Base-by-base conservation (phyloP, 257 asterid genomes). In the Ballota nigra region DNA sequence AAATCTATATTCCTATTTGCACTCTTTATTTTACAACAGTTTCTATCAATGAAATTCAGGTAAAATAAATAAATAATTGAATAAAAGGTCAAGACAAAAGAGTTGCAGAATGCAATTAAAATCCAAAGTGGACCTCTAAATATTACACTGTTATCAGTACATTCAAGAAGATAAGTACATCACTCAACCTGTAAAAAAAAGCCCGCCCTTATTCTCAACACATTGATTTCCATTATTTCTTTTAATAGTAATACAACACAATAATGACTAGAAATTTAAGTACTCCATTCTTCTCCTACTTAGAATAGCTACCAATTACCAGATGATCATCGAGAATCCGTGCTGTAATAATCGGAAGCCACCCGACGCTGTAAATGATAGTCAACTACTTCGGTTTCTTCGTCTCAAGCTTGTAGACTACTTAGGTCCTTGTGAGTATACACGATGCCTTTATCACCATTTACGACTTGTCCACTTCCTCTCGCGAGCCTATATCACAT, bases 401-500 rank as follows among this genome's bases (percentile, higher is more conserved):
- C 31, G 9, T 22, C 69, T 72, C 62, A 72, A 49, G 71, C 74
- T 61, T 76, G 43, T 47, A 70, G 36, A 7, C 1, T 2, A 4
- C 1, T 64, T 20, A 87, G 77, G 63, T 81, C 82, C 87, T 77
- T 86, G 92, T 88, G 95, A 26, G 89, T 84, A 79, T 88, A 88
- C 33, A 77, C 80, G 3, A 88, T 76, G 41, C 70, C 92, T 71
- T 76, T 75, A 69, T 88, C 95, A 38, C 92, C 92, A 61, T 81
- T 77, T 40, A 88, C 95, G 56, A 88, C 89, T 59, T 88, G 89
- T 10, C 95, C 95, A 47, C 58, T 77, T 59, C 95, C 95, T 83
- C 88, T 79, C 40, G 85, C 88, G 62, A 88, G 80, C 95, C 95
- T 88, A 56, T 45, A 51, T 8, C 66, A 45, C 38, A 40, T 47